Conservation (phyloP, 2,329 filamentous ascomycete genomes). For the Cryphonectria naterciae region DNA sequence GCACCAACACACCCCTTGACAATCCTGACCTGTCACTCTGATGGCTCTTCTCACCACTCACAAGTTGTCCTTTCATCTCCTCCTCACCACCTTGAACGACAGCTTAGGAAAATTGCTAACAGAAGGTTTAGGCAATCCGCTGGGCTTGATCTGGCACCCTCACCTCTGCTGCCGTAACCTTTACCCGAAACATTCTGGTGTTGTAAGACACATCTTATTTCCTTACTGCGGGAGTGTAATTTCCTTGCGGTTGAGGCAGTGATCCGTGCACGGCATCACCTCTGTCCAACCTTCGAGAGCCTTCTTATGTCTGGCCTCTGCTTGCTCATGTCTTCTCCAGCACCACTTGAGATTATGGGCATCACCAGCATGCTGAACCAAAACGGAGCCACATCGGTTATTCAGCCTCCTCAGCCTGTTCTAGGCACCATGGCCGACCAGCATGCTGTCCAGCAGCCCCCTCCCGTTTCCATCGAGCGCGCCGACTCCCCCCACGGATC, state of each 20-base stretch:
- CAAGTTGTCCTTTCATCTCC: constrained; percentile 1
- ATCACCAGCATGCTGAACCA: constrained; percentile 58
- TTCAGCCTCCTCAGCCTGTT: constrained; percentile 35
- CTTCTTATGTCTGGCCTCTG: constrained; percentile 28
- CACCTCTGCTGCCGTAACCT: constrained; percentile 22
- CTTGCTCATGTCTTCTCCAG: constrained; percentile 47
- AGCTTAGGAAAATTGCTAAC: constrained; percentile 18
- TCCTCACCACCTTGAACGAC: constrained; percentile 15
- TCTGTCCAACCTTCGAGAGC: constrained; percentile 22
- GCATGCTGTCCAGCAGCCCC: constrained; percentile 32
- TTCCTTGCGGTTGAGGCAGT: constrained; percentile 30
- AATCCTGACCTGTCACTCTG: constrained; percentile 22
- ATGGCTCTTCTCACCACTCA: neutral
- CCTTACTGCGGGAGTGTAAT: constrained; percentile 28
- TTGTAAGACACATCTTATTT: constrained; percentile 32
- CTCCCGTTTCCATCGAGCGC: constrained; percentile 51
- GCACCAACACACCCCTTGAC: neutral
- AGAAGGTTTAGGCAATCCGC: constrained; percentile 17
- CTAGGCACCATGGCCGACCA: constrained; percentile 36
- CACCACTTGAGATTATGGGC: constrained; percentile 55
- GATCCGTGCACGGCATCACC: constrained; percentile 25
- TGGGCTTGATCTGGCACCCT: constrained; percentile 19
- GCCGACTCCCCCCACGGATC: constrained; percentile 63
- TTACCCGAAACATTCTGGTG: constrained; percentile 29
- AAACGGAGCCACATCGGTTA: constrained; percentile 43